Evolutionary conservation across 139 green algal species (phyloP).

Genomic region (Tetraselmis striata): DNA sequence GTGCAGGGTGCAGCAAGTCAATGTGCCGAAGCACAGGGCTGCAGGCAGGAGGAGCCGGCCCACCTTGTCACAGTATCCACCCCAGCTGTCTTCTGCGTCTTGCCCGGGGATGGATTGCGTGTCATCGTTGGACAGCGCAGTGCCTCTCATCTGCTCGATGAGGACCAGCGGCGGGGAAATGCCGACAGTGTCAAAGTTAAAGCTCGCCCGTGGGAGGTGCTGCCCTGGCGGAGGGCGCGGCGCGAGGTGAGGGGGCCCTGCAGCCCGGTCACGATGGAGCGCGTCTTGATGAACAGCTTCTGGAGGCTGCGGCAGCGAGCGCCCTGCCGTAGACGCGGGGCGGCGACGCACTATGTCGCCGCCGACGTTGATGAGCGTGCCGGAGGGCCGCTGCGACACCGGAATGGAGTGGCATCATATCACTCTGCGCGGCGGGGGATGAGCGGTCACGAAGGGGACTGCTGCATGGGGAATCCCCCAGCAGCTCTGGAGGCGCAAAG

Average conservation of each 20-base stretch:
- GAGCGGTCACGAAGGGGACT: not conserved
- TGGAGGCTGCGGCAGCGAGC: not conserved
- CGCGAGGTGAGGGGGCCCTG: not conserved
- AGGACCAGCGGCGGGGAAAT: not conserved
- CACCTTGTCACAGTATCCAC: no score
- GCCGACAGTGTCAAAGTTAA: not conserved
- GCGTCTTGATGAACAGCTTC: not conserved
- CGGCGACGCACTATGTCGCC: not conserved
- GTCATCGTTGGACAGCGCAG: no score
- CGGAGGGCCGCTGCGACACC: not conserved
- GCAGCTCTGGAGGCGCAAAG: not conserved
- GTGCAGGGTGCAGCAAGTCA: no score
- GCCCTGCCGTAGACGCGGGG: not conserved
- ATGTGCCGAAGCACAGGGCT: no score
- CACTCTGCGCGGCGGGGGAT: not conserved
- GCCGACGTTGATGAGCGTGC: not conserved
- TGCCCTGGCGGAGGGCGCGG: not conserved
- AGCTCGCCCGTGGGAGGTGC: not conserved
- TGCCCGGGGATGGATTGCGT: no score
- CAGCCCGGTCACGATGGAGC: not conserved
- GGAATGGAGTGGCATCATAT: not conserved
- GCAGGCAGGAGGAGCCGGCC: no score
- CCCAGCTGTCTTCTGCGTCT: no score
- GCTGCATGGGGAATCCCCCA: not conserved
- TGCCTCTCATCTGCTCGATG: no score